Conservation (phyloP, 495 filamentous ascomycete species). For the Aspergillus coremiiformis region DNA sequence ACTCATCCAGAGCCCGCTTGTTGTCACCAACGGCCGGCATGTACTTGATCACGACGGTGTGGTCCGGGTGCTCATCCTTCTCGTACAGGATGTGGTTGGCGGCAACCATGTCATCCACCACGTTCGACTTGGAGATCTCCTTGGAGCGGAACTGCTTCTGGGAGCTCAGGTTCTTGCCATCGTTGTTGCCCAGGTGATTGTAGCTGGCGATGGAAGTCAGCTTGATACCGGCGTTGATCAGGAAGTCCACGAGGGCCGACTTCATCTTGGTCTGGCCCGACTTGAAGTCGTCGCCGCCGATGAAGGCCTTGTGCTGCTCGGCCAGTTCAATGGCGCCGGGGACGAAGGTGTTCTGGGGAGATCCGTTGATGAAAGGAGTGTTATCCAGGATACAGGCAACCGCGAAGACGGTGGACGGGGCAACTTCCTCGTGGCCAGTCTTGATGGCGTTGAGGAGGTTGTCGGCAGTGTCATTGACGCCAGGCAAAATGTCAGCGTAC, state of each 20-base stretch:
- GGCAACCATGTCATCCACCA: slow-evolving; percentile 98
- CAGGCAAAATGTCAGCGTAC: slow-evolving; percentile 77
- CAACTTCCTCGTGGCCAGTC: slow-evolving; percentile 75
- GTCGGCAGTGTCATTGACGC: slow-evolving; percentile 94
- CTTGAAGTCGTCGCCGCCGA: slow-evolving; percentile 99
- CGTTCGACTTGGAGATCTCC: slow-evolving; percentile 98
- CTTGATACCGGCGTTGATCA: slow-evolving; percentile 98
- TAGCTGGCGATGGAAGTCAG: slow-evolving; percentile 98
- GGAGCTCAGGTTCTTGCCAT: slow-evolving; percentile 96
- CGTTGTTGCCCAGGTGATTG: slow-evolving; percentile 99
- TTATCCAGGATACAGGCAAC: slow-evolving; percentile 87
- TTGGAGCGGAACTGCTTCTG: slow-evolving; percentile 98
- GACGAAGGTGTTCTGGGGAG: slow-evolving; percentile 98
- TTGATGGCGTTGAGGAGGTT: slow-evolving; percentile 86
- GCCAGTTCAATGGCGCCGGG: slow-evolving; percentile 86
- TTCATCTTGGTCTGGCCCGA: slow-evolving; percentile 99
- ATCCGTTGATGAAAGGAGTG: slow-evolving; percentile 97
- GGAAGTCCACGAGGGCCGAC: slow-evolving; percentile 94
- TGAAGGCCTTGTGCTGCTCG: slow-evolving; percentile 81
- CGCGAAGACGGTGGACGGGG: slow-evolving; percentile 93
- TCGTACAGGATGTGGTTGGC: slow-evolving; percentile 88
- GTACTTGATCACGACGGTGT: slow-evolving; percentile 95
- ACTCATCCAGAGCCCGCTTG: slow-evolving; percentile 98
- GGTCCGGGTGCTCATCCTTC: slow-evolving; percentile 79
- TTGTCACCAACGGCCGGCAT: slow-evolving; percentile 99